These are phyloP conservation scores for Hericium coralloides DNA, from an alignment of 768 basidiomycete genomes.

Conservation along the genomic window DNA sequence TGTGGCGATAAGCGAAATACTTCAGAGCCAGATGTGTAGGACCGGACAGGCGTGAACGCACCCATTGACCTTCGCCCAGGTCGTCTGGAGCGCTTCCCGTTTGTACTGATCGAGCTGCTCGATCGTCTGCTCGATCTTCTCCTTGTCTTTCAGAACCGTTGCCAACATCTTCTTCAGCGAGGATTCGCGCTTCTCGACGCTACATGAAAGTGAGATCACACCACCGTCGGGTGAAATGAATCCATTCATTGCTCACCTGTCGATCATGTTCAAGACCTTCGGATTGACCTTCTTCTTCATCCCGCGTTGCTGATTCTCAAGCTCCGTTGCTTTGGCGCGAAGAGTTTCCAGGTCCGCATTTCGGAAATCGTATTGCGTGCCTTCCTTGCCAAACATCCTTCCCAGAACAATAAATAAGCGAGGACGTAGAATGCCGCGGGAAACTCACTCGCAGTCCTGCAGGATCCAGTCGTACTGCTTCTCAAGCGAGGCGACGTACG, in stretches of 20 bases:
- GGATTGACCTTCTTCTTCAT: slow-evolving; percentile 96
- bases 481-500: slow-evolving; percentile 57
- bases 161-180: slow-evolving; percentile 82
- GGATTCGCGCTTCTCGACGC: slow-evolving; percentile 89
- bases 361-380: slow-evolving; percentile 75
- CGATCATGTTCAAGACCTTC: slow-evolving; percentile 94
- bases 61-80: slow-evolving; percentile 94
- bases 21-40: neutral
- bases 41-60: slow-evolving; percentile 28
- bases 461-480: slow-evolving; percentile 81
- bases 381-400: slow-evolving; percentile 66
- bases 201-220: slow-evolving; percentile 22
- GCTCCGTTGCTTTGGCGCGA: slow-evolving; percentile 56
- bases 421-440: neutral
- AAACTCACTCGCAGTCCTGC: slow-evolving; percentile 75
- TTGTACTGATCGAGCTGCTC: slow-evolving; percentile 91
- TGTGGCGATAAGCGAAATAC: slow-evolving; percentile 23
- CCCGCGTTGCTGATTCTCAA: slow-evolving; percentile 70
- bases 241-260: slow-evolving; percentile 47
- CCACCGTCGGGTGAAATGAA: slow-evolving; percentile 1
- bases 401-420: neutral
- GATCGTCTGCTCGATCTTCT: slow-evolving; percentile 92
- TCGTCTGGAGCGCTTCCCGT: slow-evolving; percentile 85
- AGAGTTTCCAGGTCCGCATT: slow-evolving; percentile 51
- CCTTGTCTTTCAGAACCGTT: slow-evolving; percentile 85